Evolutionary conservation across 345 rosid species (phyloP).

Genomic region (Syzygium aqueum): DNA sequence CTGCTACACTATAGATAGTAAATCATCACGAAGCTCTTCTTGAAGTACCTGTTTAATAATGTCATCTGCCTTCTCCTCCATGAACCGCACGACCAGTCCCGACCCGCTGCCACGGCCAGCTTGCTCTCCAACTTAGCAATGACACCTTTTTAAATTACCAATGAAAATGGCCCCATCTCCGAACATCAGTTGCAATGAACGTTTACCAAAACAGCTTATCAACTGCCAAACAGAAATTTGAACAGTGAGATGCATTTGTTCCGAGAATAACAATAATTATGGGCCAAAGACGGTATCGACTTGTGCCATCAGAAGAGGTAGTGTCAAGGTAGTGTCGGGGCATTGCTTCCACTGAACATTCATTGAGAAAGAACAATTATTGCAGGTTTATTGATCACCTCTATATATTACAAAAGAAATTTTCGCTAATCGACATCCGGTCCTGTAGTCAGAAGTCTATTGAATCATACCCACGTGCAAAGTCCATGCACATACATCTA

Average conservation of each 20-base stretch:
- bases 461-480: neutral
- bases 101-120: slow-evolving; percentile 66
- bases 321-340: neutral
- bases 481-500: neutral
- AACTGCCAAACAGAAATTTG: slow-evolving; percentile 27
- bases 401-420: neutral
- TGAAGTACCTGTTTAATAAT: slow-evolving; percentile 71
- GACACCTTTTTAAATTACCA: slow-evolving; percentile 72
- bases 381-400: neutral
- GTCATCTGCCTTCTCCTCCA: slow-evolving; percentile 81
- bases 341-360: neutral
- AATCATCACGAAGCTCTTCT: fast-evolving
- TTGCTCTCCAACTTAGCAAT: slow-evolving; percentile 74
- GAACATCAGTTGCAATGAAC: slow-evolving; percentile 81
- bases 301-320: neutral
- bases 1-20: fast-evolving
- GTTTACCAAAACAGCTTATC: slow-evolving; percentile 80
- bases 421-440: neutral
- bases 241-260: neutral
- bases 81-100: slow-evolving; percentile 86
- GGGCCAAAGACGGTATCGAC: too few relatives aligned
- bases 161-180: slow-evolving; percentile 94
- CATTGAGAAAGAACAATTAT: neutral
- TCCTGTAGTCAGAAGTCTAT: neutral
- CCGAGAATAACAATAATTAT: too few relatives aligned